Base-by-base conservation (phyloP, 164 flowering plant species). In the Annona cherimola region DNA sequence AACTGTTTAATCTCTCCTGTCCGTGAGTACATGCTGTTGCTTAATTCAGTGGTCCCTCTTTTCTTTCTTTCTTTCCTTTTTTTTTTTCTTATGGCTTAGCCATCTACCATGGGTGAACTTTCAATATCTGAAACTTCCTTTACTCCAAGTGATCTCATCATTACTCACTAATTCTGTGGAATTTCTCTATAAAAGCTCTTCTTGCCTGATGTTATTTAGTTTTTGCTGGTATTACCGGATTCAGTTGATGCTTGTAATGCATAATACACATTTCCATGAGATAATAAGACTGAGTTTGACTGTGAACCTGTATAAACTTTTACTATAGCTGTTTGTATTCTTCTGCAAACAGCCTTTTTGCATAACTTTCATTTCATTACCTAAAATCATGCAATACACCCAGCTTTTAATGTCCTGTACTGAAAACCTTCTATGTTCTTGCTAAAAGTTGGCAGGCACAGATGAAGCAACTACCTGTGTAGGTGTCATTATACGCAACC, bases 391-490 rank as follows among this genome's bases (percentile, higher is more conserved):
- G 20, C 8, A 57, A 20, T 16, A 4, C 63, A 57, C 11, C 35
- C 12, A 70, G 39, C 61, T 77, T 5, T 54, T 61, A 14, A 61
- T 67, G 40, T 55, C 5, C 14, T 66, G 19, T 74, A 42, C 50
- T 77, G 69, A 75, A 40, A 11, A 63, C 42, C 16, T 66, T 41
- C 16, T 12, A 63, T 42, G 43, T 63, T 62, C 76, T 6, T 68
- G 41, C 72, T 74, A 44, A 77, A 73, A 95, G 99, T 73, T 86
- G 11, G 86, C 84, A 75, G 99, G 99, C 75, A 91, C 96, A 11
- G 99, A 95, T 83, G 99, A 95, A 80, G 94, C 96, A 76, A 95
- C 98, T 72, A 95, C 99, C 4, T 95, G 99, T 78, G 93, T 90
- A 70, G 94, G 98, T 45, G 76, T 95, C 68, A 90, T 85, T 62